These are phyloP conservation scores for Nakaseomyces uthaithaninus DNA, from an alignment of 1,139 yeast genomes.

Conservation along the genomic window DNA sequence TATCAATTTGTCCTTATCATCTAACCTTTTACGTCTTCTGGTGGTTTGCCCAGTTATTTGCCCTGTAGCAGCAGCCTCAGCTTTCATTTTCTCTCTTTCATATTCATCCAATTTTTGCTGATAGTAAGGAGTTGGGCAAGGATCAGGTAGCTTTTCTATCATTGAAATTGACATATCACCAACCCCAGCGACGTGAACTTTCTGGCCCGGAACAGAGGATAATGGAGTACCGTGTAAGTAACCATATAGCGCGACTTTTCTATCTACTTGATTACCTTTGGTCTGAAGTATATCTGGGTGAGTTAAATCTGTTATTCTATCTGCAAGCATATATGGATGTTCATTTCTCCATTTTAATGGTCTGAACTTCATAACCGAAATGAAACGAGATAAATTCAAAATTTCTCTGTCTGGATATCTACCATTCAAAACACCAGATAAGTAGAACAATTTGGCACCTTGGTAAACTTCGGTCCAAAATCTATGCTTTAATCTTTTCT, in stretches of 20 bases:
- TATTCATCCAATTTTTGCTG: conserved; percentile 78
- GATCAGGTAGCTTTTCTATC: conserved; percentile 90
- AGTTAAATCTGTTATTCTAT: conserved; percentile 89
- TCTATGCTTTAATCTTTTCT: conserved; percentile 84
- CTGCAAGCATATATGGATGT: conserved; percentile 89
- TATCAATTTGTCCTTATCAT: conserved; percentile 86
- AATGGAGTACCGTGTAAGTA: conserved; percentile 91
- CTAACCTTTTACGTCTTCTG: conserved; percentile 79
- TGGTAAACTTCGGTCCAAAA: conserved; percentile 99
- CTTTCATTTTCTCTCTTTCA: conserved; percentile 52
- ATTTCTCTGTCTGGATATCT: conserved; percentile 97
- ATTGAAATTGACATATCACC: conserved; percentile 76
- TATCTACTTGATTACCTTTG: conserved; percentile 71
- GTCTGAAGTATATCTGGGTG: conserved; percentile 73
- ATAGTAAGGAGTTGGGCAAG: conserved; percentile 94
- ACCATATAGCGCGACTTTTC: conserved; percentile 89
- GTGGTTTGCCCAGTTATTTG: conserved; percentile 45
- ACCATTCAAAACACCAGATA: conserved; percentile 94
- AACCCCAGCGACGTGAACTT: conserved; percentile 90
- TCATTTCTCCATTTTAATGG: conserved; percentile 98
- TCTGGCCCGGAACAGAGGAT: conserved; percentile 54
- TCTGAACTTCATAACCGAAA: conserved; percentile 94
- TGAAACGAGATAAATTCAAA: conserved; percentile 81
- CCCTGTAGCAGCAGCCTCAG: conserved; percentile 41
- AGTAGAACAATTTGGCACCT: conserved; percentile 91